Percentiles rank a stretch among this genome's conserved stretches.
Evolutionary conservation across 2,329 filamentous ascomycete species (phyloP).

Genomic region (Beauveria sp.): DNA sequence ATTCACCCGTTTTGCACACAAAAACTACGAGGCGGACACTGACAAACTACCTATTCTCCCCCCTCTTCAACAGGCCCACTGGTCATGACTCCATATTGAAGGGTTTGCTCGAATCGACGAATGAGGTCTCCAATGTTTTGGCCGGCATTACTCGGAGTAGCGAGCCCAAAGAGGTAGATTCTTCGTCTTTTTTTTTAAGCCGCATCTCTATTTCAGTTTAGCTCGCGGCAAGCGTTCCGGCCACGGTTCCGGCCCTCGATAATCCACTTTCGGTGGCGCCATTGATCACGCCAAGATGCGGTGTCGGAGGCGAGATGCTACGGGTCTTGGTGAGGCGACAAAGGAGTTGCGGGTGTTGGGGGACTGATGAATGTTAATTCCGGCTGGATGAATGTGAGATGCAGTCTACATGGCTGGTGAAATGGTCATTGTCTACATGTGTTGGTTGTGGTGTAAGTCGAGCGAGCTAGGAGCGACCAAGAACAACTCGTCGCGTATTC

Average conservation of each 20-base stretch:
- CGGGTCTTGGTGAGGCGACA: too few species aligned
- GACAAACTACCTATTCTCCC: not conserved
- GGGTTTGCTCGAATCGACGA: not conserved
- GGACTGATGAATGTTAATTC: too few species aligned
- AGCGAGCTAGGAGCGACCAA: not conserved
- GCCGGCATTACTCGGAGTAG: conserved; percentile 8
- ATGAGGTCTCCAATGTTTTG: not conserved
- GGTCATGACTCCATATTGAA: not conserved
- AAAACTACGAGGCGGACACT: not conserved
- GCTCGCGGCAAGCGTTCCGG: conserved; percentile 1
- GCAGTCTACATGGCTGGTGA: not conserved
- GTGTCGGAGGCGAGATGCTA: not conserved
- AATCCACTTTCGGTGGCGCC: conserved; percentile 7
- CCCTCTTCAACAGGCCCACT: not conserved
- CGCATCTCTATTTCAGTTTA: conserved; percentile 1
- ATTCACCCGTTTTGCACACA: not conserved
- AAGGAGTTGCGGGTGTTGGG: too few species aligned
- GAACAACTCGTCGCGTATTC: not conserved
- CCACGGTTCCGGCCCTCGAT: not conserved
- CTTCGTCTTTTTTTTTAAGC: not conserved
- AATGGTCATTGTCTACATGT: not conserved
- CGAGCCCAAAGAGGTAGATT: conserved; percentile 2
- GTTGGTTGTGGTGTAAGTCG: not conserved
- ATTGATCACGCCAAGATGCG: conserved; percentile 6
- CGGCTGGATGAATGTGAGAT: too few species aligned